Evolutionary conservation across 352 stramenopile species (phyloP), one percentile per base, ranked within the genome.

Genomic region (Aphanomyces cochlioides): DNA sequence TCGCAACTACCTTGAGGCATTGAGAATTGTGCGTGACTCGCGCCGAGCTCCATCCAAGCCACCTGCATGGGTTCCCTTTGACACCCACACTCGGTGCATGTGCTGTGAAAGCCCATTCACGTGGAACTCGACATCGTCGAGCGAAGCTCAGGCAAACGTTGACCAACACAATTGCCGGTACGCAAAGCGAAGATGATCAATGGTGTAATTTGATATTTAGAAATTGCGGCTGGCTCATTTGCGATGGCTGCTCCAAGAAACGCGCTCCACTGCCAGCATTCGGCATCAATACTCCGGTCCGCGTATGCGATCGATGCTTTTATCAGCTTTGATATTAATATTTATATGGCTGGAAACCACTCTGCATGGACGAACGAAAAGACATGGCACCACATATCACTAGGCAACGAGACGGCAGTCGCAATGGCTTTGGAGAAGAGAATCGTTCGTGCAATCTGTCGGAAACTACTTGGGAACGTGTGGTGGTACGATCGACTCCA

Each of bases 141-240:
- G 87, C 59, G 86, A 96, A 59, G 88, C 90, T 3, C 90, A 97
- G 73, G 82, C 91, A 61, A 93, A 93, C 57, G 83, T 84, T 39
- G 90, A 97, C 74, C 89, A 96, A 75, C 88, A 97, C 78, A 96
- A 96, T 67, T 97, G 90, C 74, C 78, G 87, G 63, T 67, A 58
- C 50, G 36, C 28, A 28, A 28, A 28, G 28, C 28, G 1, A 28
- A 28, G 28, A 28, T 28, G 28, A 28, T 28, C 28, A 0, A 28
- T 58, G 15, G 21, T 58, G 12, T 19, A 61, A 28, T 56, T 7
- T 56, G 5, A n/a, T 57, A 5, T 7, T 5, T 61, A 61, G 54
- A 28, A 86, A 81, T 34, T 95, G 87, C 61, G 87, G 87, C 15
- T 83, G 77, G 48, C 78, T 95, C 34, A 84, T 93, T 17, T 95